Percentiles rank a stretch among this genome's conserved stretches.
phyloP scores from a whole-genome alignment of 192 early-diverging fungal genomes.

The Podila verticillata region DNA sequence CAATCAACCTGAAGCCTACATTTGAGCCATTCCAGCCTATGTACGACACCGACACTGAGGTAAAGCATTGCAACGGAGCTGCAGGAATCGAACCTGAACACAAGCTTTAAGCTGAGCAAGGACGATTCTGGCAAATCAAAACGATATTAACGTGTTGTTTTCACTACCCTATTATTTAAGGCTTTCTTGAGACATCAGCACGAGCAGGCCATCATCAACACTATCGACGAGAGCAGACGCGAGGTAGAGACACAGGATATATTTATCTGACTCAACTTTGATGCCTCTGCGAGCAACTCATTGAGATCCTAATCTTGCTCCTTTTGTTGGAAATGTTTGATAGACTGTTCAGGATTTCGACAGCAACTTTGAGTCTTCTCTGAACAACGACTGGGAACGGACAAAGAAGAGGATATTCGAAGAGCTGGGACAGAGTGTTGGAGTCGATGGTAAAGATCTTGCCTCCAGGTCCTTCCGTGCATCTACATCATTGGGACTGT shows the following conservation, averaged over 20 bases:
- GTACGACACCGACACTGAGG: constrained; percentile 86
- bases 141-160: neutral
- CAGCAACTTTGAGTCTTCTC: constrained; percentile 60
- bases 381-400: constrained; percentile 79
- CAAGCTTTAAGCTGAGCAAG: no score
- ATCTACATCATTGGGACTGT: constrained; percentile 18
- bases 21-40: constrained; percentile 79
- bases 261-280: neutral
- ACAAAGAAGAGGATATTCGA: constrained; percentile 80
- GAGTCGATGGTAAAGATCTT: neutral
- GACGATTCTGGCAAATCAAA: no score
- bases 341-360: constrained; percentile 77
- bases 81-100: neutral
- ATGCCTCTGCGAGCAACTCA: constrained; percentile 5
- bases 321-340: constrained; percentile 10
- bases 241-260: constrained; percentile 34
- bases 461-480: constrained; percentile 25
- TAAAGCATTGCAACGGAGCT: neutral
- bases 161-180: constrained; percentile 11
- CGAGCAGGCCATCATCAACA: constrained; percentile 78
- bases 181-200: constrained; percentile 78
- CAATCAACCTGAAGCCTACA: constrained; percentile 74
- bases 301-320: neutral
- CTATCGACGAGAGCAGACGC: constrained; percentile 76
- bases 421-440: constrained; percentile 69